Conservation (phyloP, 1,139 yeast species). For the Candida tetrigidarum region DNA sequence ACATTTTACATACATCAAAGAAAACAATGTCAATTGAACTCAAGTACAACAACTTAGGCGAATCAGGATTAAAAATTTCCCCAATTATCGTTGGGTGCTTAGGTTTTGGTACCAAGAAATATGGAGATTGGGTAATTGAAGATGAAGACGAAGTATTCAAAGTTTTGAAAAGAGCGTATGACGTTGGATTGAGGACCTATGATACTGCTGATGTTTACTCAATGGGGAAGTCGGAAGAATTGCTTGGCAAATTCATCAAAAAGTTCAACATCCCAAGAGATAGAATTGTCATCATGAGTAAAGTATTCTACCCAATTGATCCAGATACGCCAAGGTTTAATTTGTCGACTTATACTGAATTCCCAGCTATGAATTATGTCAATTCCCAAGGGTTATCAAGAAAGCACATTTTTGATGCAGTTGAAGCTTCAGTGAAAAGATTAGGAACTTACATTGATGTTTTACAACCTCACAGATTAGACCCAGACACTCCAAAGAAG, state of each 20-base stretch:
- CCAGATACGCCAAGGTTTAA: constrained; percentile 23
- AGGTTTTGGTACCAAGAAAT: constrained; percentile 53
- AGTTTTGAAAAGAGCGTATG: constrained; percentile 53
- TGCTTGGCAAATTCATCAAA: constrained; percentile 28
- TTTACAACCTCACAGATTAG: constrained; percentile 38
- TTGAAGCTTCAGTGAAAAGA: constrained; percentile 49
- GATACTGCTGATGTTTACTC: constrained; percentile 35
- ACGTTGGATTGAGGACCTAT: constrained; percentile 51
- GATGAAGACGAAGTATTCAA: constrained; percentile 28
- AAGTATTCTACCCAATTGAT: constrained; percentile 35
- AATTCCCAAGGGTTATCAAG: constrained; percentile 37
- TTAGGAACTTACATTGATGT: constrained; percentile 54
- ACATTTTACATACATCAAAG: neutral
- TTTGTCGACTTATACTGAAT: constrained; percentile 17
- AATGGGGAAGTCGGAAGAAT: constrained; percentile 27
- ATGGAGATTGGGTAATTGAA: constrained; percentile 53
- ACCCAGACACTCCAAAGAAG: constrained; percentile 42
- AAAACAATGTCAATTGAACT: constrained; percentile 14
- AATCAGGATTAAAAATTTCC: constrained; percentile 56
- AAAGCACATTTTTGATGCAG: constrained; percentile 59
- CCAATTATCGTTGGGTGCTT: constrained; percentile 60
- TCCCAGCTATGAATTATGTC: constrained; percentile 19
- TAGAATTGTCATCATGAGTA: constrained; percentile 42
- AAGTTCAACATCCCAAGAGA: constrained; percentile 29
- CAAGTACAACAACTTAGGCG: constrained; percentile 33